A percentile compares a stretch with the other conserved stretches of the same genome.
phyloP scores from a whole-genome alignment of 2,329 filamentous ascomycete species.

The Paecilomyces niveus region DNA sequence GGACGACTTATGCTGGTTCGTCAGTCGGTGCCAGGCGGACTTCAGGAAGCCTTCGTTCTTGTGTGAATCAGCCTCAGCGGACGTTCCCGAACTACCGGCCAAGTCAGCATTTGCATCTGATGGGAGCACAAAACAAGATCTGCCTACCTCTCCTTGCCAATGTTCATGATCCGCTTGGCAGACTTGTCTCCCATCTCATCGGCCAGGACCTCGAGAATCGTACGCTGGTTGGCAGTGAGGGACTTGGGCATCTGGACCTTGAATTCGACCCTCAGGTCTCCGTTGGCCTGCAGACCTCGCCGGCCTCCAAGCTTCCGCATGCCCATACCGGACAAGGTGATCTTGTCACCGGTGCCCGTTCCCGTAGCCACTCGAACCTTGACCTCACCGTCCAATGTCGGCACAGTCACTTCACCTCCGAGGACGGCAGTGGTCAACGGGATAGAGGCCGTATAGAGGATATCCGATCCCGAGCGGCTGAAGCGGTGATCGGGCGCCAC shows the following conservation, averaged over 20 bases:
- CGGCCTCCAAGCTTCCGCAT: conserved; percentile 78
- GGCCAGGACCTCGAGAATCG: conserved; percentile 88
- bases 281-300: conserved; percentile 51
- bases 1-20: conserved; percentile 52
- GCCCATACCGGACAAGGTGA: conserved; percentile 83
- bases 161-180: conserved; percentile 87
- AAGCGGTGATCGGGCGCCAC: conserved; percentile 90
- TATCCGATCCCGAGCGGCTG: conserved; percentile 76
- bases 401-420: conserved; percentile 81
- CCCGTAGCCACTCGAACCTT: conserved; percentile 87
- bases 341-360: conserved; percentile 84
- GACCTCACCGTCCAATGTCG: conserved; percentile 83
- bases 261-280: conserved; percentile 90
- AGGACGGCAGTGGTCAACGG: conserved; percentile 89
- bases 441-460: conserved; percentile 85
- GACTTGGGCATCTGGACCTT: conserved; percentile 94
- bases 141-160: conserved; percentile 52
- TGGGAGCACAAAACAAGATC: neutral
- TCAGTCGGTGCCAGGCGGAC: conserved; percentile 86
- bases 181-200: conserved; percentile 93
- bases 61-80: conserved; percentile 43
- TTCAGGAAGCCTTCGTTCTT: conserved; percentile 87
- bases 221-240: conserved; percentile 81
- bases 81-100: neutral
- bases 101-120: conserved; percentile 6